phyloP scores from a whole-genome alignment of 2,329 filamentous ascomycete genomes.

The Monilinia fructicola region DNA sequence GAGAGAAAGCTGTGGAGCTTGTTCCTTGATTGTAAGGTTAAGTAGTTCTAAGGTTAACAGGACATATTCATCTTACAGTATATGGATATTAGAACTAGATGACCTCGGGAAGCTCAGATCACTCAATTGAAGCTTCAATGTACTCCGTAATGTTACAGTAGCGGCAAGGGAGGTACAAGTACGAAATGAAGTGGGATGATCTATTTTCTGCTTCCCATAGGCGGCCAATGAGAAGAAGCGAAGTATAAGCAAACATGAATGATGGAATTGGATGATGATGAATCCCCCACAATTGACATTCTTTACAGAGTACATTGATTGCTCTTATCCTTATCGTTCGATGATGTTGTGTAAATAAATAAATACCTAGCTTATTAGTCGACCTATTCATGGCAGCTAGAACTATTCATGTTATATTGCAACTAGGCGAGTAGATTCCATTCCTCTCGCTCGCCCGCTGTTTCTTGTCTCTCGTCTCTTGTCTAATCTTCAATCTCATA shows the following conservation, averaged over 20 bases:
- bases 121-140: too few species aligned
- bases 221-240: too few species aligned
- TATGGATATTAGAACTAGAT: too few species aligned
- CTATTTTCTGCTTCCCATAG: not conserved
- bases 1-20: slow-evolving; percentile 4
- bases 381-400: not conserved
- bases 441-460: not conserved
- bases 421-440: not conserved
- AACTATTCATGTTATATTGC: not conserved
- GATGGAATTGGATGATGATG: too few species aligned
- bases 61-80: not conserved
- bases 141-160: too few species aligned
- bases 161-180: not conserved
- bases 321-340: slow-evolving; percentile 7
- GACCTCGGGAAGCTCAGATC: not conserved
- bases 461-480: not conserved
- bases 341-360: too few species aligned
- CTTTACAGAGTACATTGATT: too few species aligned
- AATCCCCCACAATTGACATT: not conserved
- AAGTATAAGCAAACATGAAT: too few species aligned
- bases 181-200: not conserved
- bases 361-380: too few species aligned
- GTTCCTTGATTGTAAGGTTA: not conserved
- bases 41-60: too few species aligned
- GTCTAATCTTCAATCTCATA: too few species aligned